Conservation (phyloP, 129 eudicot species). For the Kitagawia praeruptora region DNA sequence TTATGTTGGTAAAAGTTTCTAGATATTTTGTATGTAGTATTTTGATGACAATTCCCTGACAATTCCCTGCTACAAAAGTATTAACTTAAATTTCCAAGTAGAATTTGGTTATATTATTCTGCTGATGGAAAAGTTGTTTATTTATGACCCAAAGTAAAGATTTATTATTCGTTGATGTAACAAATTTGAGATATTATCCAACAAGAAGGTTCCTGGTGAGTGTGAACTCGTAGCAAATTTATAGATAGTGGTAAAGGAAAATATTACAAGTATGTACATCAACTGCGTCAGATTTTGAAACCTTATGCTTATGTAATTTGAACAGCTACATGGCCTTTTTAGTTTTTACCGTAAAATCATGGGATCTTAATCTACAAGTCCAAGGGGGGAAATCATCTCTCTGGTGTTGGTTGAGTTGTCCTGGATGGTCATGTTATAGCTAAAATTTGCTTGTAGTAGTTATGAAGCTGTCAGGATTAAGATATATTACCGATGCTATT, state of each 20-base stretch:
- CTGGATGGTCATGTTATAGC: not conserved
- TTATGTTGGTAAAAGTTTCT: not conserved
- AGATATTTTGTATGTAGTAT: not conserved
- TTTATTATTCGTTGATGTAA: not conserved
- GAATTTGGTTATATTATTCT: not conserved
- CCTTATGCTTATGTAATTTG: not conserved
- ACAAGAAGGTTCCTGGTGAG: not conserved
- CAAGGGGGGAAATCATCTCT: not conserved
- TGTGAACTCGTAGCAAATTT: not conserved
- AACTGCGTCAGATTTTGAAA: not conserved
- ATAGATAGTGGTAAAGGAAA: not conserved
- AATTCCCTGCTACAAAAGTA: not conserved
- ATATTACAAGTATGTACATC: not conserved
- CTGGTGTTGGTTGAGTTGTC: conserved; percentile 3
- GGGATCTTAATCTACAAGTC: not conserved
- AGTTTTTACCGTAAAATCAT: not conserved
- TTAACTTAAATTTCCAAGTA: not conserved
- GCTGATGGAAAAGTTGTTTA: not conserved
- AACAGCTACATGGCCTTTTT: not conserved
- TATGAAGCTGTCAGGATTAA: not conserved
- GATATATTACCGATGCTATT: not conserved
- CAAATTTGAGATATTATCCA: not conserved
- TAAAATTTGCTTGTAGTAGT: not conserved
- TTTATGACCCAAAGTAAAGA: not conserved
- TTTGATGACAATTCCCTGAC: not conserved